Conservation (phyloP, 73 alveolate species). For the Paramecium biaurelia region DNA sequence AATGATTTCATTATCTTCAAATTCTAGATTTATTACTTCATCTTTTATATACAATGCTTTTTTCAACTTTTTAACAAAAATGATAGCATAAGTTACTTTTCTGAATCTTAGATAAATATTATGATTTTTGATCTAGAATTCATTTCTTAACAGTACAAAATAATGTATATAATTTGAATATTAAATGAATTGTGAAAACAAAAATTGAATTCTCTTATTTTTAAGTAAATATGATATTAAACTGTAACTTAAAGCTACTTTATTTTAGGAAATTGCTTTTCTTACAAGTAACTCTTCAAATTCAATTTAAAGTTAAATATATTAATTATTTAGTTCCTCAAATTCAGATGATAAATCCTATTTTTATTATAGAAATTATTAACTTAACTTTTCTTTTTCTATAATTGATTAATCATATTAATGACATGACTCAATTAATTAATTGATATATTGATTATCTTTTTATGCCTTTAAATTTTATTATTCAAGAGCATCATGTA, state of each 20-base stretch:
- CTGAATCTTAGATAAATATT: constrained; percentile 3
- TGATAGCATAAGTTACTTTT: constrained; percentile 5
- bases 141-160: neutral
- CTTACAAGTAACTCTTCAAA: constrained; percentile 1
- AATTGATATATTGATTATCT: constrained; percentile 1
- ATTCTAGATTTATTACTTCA: neutral
- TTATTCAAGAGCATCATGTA: neutral
- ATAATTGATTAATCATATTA: neutral
- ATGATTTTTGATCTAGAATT: neutral
- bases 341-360: neutral
- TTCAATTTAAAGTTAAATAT: neutral
- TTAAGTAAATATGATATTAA: neutral
- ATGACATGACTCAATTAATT: neutral
- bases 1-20: neutral
- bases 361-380: neutral
- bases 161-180: neutral
- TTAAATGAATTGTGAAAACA: neutral
- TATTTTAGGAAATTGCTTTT: constrained; percentile 1
- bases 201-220: neutral
- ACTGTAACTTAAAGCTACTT: constrained; percentile 39
- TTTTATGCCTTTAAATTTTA: neutral
- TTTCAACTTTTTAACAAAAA: neutral
- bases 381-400: neutral
- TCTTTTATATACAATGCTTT: neutral
- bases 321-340: neutral